Conservation (phyloP, 768 basidiomycete genomes). For the Kwoniella sp. region DNA sequence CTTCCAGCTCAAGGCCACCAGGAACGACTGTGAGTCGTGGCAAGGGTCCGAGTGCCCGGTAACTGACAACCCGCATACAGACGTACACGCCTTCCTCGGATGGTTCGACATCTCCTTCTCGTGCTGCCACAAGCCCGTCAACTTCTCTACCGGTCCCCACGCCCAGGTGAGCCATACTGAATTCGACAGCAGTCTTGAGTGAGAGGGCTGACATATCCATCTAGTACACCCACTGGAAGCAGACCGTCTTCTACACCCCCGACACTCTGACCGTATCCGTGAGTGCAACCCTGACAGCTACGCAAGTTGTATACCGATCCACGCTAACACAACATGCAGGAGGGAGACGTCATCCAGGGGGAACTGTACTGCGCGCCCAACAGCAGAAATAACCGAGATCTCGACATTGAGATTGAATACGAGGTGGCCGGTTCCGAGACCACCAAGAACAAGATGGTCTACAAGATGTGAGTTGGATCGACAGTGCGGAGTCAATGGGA, state of each 20-base stretch:
- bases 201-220: conserved; percentile 1
- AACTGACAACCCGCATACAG: conserved; percentile 56
- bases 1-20: conserved; percentile 73
- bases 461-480: conserved; percentile 50
- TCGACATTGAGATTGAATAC: conserved; percentile 83
- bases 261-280: conserved; percentile 50
- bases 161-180: conserved; percentile 88
- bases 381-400: conserved; percentile 84
- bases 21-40: conserved; percentile 77
- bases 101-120: conserved; percentile 98
- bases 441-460: conserved; percentile 43
- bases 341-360: conserved; percentile 71
- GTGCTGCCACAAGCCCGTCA: conserved; percentile 89
- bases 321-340: conserved; percentile 36
- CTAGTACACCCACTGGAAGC: conserved; percentile 53
- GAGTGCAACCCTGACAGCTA: conserved; percentile 20
- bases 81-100: conserved; percentile 93
- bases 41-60: no score
- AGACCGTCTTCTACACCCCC: conserved; percentile 96
- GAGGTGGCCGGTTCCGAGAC: conserved; percentile 52
- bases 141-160: conserved; percentile 96
- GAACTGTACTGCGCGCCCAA: conserved; percentile 77
- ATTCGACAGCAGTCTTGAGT: background rate
- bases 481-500: background rate
- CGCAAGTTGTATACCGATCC: background rate